Base-by-base conservation (phyloP, 2,329 filamentous ascomycete genomes). In the Trichoderma koningii region DNA sequence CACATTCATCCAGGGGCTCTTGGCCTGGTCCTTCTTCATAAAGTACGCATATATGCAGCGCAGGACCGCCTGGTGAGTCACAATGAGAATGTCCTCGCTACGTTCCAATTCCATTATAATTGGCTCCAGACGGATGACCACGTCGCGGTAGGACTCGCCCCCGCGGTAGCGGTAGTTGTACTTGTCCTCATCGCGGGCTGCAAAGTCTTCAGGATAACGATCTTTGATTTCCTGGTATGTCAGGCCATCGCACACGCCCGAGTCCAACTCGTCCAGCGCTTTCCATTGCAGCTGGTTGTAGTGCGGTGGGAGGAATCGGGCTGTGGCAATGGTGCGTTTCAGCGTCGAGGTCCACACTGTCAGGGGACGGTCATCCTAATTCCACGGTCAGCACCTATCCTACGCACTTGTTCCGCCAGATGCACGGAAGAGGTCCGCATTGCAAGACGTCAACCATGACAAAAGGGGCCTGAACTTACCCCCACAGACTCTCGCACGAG, bases 51-150 rank as follows among this genome's bases (percentile, higher is more conserved):
- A 99, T 72, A 99, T 97, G 81, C 95, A 99, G 66, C 95, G 88
- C 68, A 99, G 83, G 41, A 99, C 94, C 15, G 95, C 95, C 79
- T 99, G 95, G 76, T 99, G 95, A 3, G 95, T 98, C 67, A 99
- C 93, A 71, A 99, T 98, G 67, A 99, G 87, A 70, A 99, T 96
- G 74, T 99, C 96, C 77, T 98, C 95, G 71, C 89, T 92, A 68
- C 95, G 87, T 78, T 99, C 95, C 60, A 99, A 83, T 76, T 99
- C 95, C 95, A 99, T 99, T 79, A 99, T 99, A 78, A 99, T 99
- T 68, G 95, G 95, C 75, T 99, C 95, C 0, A 99, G 87, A 0
- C 95, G 92, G 73, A 97, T 98, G 47, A 99, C 95, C 1, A 99
- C 94, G 73, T 99, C 95, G 64, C 94, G 91, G 77, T 99, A 89